These are phyloP conservation scores for Rhizopus arrhizus DNA, from an alignment of 371 early-diverging fungal species.

Conservation along the genomic window DNA sequence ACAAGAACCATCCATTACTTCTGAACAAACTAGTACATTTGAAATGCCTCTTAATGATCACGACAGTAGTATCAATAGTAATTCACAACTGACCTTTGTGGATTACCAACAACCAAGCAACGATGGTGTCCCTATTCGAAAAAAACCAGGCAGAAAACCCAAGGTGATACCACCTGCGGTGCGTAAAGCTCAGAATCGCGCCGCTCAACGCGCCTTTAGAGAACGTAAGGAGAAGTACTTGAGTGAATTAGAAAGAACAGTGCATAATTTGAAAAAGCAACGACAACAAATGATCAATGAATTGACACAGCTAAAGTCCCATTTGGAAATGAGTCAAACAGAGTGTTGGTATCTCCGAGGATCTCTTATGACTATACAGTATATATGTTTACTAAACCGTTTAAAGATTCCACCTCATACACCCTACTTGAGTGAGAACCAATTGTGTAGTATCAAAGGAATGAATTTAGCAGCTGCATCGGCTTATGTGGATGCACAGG, in stretches of 20 bases:
- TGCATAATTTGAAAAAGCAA: slow-evolving; percentile 59
- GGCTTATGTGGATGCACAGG: slow-evolving; percentile 32
- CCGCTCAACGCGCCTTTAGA: slow-evolving; percentile 78
- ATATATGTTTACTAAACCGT: slow-evolving; percentile 36
- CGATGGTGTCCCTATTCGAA: background rate
- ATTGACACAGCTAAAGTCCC: slow-evolving; percentile 39
- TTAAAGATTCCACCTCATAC: slow-evolving; percentile 39
- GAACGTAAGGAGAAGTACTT: slow-evolving; percentile 76
- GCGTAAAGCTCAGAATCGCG: slow-evolving; percentile 77
- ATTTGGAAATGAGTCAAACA: slow-evolving; percentile 51
- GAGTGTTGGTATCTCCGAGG: slow-evolving; percentile 63
- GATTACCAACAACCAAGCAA: background rate
- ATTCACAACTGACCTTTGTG: background rate
- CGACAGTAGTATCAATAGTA: no score
- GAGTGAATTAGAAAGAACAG: slow-evolving; percentile 61
- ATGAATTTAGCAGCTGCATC: slow-evolving; percentile 28
- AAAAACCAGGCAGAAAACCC: slow-evolving; percentile 74
- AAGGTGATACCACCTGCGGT: slow-evolving; percentile 62
- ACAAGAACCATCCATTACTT: no score
- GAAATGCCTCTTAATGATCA: no score
- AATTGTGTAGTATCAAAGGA: slow-evolving; percentile 26
- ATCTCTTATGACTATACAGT: slow-evolving; percentile 49
- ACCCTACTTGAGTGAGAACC: slow-evolving; percentile 35
- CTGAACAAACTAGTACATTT: no score
- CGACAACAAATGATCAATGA: slow-evolving; percentile 47